Conservation (phyloP, 495 filamentous ascomycete genomes). For the Talaromyces liani region DNA sequence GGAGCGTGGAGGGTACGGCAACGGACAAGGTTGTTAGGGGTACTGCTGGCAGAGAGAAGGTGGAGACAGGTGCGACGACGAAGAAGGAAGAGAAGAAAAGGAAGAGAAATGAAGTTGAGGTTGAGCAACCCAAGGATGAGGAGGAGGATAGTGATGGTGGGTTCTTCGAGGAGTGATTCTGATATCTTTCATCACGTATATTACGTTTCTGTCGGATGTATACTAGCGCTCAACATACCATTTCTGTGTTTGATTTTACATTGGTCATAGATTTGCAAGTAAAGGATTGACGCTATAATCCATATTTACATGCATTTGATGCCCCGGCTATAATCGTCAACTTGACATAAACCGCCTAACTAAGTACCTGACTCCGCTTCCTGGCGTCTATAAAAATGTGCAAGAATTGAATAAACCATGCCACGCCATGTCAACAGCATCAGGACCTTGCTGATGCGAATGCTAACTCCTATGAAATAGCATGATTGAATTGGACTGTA, state of each 20-base stretch:
- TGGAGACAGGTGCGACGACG: not conserved
- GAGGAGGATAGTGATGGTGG: constrained; percentile 50
- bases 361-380: not conserved
- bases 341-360: not conserved
- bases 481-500: not conserved
- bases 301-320: not conserved
- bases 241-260: not conserved
- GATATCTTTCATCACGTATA: not conserved
- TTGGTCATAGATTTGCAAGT: not conserved
- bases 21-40: not conserved
- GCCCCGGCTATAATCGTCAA: not conserved
- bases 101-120: constrained; percentile 8
- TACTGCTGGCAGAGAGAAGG: not conserved
- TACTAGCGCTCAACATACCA: not conserved
- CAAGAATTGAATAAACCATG: constrained; percentile 1
- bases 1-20: not conserved
- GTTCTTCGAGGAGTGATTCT: constrained; percentile 37
- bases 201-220: not conserved
- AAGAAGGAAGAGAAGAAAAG: constrained; percentile 10
- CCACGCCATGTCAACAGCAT: not conserved
- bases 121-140: constrained; percentile 11
- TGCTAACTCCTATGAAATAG: not conserved
- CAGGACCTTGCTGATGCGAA: not conserved
- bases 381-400: constrained; percentile 4
- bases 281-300: not conserved